These are phyloP conservation scores for Solanum phureja DNA, from an alignment of 257 asterid genomes.

Conservation along the genomic window DNA sequence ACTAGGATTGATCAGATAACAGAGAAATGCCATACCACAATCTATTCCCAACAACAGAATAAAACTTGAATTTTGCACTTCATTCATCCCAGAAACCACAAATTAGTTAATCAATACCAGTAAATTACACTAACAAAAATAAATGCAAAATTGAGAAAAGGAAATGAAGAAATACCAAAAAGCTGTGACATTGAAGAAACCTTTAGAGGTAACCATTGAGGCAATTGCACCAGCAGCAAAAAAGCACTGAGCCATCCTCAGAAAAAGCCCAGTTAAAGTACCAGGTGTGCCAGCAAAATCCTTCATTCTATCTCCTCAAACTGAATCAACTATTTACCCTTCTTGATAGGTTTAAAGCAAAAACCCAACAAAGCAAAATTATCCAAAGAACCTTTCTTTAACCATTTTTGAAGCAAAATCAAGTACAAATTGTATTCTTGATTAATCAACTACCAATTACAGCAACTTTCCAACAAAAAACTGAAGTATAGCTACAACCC, in stretches of 20 bases:
- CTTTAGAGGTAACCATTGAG: constrained; percentile 27
- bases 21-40: background rate
- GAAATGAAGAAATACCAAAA: constrained; percentile 30
- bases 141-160: background rate
- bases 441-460: background rate
- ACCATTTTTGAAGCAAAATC: background rate
- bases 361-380: background rate
- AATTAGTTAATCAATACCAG: background rate
- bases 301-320: constrained; percentile 20
- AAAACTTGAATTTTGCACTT: background rate
- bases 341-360: background rate
- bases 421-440: background rate
- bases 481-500: background rate
- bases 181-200: constrained; percentile 43
- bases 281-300: constrained; percentile 51
- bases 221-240: constrained; percentile 47
- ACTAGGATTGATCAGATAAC: background rate
- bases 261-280: constrained; percentile 27
- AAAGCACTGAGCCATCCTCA: constrained; percentile 32
- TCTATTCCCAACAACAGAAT: background rate
- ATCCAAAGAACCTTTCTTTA: background rate
- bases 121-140: background rate
- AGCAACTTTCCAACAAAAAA: background rate
- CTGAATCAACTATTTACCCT: background rate
- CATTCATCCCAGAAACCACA: background rate